These are phyloP conservation scores for Linnemannia zychae DNA, from an alignment of 192 early-diverging fungal genomes.

Conservation along the genomic window DNA sequence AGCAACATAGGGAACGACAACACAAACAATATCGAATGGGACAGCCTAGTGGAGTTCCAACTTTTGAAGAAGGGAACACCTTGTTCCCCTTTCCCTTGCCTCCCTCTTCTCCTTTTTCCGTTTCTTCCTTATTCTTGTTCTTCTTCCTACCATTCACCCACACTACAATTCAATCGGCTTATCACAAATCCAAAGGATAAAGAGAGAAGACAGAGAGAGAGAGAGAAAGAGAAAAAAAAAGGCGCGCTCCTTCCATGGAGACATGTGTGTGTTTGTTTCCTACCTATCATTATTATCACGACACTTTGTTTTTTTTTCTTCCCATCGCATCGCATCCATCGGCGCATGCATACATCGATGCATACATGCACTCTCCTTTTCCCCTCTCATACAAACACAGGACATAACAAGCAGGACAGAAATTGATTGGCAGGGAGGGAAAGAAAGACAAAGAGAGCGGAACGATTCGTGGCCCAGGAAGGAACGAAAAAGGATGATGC, in stretches of 20 bases:
- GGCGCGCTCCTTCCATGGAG: not conserved
- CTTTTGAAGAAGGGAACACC: not conserved
- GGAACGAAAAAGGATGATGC: not conserved
- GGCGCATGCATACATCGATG: constrained; percentile 5
- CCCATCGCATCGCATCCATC: constrained; percentile 10
- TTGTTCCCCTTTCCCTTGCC: no score
- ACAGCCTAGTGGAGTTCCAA: not conserved
- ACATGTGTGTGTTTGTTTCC: not conserved
- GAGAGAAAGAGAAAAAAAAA: not conserved
- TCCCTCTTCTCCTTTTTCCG: not conserved
- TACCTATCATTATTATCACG: not conserved
- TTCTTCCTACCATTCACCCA: not conserved
- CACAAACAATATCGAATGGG: not conserved
- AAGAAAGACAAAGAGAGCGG: not conserved
- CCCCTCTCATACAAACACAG: not conserved
- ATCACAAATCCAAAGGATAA: not conserved
- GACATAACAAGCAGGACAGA: not conserved
- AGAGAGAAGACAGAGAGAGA: not conserved
- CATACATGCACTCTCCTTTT: constrained; percentile 3
- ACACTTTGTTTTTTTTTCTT: not conserved
- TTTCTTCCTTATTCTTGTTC: not conserved
- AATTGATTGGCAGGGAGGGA: constrained; percentile 6
- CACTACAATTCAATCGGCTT: not conserved
- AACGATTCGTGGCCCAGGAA: not conserved
- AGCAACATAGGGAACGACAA: no score